Evolutionary conservation across 106 monocot species (phyloP), one percentile per base, ranked within the genome.

Genomic region (Platanthera guangdongensis): DNA sequence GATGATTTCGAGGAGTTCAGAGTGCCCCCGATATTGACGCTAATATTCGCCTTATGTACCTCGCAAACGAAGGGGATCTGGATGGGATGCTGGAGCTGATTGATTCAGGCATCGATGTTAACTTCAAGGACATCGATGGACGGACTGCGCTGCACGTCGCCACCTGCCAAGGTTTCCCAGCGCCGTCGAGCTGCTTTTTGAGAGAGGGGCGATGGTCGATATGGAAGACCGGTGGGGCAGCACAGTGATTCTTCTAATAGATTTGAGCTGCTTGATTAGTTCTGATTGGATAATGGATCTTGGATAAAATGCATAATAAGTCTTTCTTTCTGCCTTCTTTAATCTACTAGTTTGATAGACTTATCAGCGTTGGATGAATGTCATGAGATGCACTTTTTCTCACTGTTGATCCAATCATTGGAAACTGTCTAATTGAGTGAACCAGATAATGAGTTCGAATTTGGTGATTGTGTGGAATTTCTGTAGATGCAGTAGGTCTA

Each of bases 71-170:
- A 63, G 94, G 93, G 50, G 89, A 94, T 71, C 59, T 88, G 18
- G 88, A 75, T 10, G 88, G 89, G 68, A 99, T 94, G 81, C 16
- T 18, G 72, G 94, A 93, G 74, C 80, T 94, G 5, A 50, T 94
- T 13, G 86, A 88, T 10, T 79, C 86, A 53, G 91, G 89, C 11
- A 80, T 77, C 50, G 86, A 93, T 47, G 85, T 84, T 46, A 97
- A 94, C 71, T 93, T 88, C 80, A 74, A 19, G 22, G 97, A 99
- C 72, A 84, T 84, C 63, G 97, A 99, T 62, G 85, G 86, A 47
- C 79, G 97, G 45, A 99, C 94, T 19, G 88, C 94, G 7, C 85
- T 99, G 39, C 97, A 99, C 78, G 88, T 99, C 54, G 97, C 97
- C 12, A 83, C 97, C 2, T 94, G 94, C 79, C 89, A 99, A 85